phyloP scores from a whole-genome alignment of 306 rosid species.

The Gleditsia sinensis region DNA sequence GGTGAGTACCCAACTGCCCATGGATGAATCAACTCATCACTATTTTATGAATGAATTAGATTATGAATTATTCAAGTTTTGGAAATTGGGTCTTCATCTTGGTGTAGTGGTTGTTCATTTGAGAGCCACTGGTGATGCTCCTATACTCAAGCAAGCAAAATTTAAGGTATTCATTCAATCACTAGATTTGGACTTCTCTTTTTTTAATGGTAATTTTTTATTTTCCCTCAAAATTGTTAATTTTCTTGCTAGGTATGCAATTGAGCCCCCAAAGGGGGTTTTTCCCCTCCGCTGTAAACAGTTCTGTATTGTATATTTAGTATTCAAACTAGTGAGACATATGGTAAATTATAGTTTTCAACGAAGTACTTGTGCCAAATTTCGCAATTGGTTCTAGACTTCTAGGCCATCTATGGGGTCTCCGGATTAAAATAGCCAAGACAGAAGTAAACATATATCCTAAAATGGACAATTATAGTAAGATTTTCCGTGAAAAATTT shows the following conservation, averaged over 20 bases:
- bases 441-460: neutral
- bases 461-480: neutral
- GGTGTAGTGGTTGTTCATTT: conserved; percentile 88
- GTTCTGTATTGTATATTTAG: neutral
- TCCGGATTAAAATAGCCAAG: neutral
- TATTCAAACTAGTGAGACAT: neutral
- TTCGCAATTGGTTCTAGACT: neutral
- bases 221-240: conserved; percentile 5
- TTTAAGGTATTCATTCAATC: conserved; percentile 64
- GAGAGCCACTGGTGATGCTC: conserved; percentile 98
- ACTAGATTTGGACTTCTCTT: neutral
- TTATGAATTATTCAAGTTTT: conserved; percentile 9
- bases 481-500: neutral
- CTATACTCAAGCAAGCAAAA: conserved; percentile 89
- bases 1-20: conserved; percentile 42
- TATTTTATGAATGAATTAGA: neutral
- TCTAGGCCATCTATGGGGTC: neutral
- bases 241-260: neutral
- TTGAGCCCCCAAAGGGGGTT: neutral
- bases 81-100: conserved; percentile 26
- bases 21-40: neutral
- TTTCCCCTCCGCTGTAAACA: neutral
- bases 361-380: neutral
- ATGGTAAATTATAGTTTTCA: neutral
- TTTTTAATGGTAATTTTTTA: neutral